Evolutionary conservation across 129 eudicot genomes (phyloP).

Genomic region (Scalesia atractyloides): DNA sequence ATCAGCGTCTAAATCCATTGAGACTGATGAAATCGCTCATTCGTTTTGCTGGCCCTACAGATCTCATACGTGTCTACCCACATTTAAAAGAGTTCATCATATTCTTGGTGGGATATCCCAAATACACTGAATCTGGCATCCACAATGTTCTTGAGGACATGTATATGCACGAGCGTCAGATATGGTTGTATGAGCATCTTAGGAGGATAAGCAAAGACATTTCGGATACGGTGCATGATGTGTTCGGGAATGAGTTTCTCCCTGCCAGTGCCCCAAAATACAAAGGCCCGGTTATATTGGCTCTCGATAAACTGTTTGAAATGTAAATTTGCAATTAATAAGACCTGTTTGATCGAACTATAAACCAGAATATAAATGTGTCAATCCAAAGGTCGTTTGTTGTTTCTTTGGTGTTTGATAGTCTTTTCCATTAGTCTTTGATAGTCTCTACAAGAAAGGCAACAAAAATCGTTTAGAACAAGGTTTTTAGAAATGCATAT

Average conservation of each 20-base stretch:
- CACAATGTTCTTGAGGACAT: background rate
- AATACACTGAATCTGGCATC: background rate
- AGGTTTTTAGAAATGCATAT: no score
- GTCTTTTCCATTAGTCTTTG: no score
- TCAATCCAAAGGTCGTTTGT: background rate
- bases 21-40: background rate
- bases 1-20: background rate
- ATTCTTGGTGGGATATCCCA: constrained; percentile 8
- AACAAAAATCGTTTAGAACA: no score
- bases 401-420: background rate
- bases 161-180: background rate
- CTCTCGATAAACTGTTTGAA: background rate
- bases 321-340: background rate
- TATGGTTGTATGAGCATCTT: no score
- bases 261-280: background rate
- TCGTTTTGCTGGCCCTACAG: background rate
- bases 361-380: background rate
- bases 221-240: background rate
- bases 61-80: background rate
- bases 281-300: background rate
- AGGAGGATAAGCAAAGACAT: background rate
- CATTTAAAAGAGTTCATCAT: background rate
- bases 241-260: no score
- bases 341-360: background rate
- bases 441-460: no score